Conservation (phyloP, 148 eudicot genomes). For the Simmondsia chinensis region DNA sequence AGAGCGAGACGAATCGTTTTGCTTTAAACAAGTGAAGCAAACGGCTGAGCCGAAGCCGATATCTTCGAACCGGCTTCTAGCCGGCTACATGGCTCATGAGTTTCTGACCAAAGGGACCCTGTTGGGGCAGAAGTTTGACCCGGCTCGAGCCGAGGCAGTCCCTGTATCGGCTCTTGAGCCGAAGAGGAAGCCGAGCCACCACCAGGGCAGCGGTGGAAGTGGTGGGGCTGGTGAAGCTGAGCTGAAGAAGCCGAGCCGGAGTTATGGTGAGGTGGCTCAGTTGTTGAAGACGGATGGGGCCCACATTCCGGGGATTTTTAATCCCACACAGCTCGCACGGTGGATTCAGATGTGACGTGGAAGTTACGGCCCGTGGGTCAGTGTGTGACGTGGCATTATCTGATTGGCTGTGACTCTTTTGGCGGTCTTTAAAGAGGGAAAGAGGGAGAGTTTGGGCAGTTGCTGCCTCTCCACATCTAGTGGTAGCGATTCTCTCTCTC, state of each 20-base stretch:
- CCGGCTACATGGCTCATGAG: constrained; percentile 79
- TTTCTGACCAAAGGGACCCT: constrained; percentile 58
- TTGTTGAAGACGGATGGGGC: constrained; percentile 45
- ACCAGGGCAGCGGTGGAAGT: background rate
- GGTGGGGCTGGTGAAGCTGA: constrained; percentile 9
- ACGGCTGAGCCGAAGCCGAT: constrained; percentile 17
- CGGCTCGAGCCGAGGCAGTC: constrained; percentile 40
- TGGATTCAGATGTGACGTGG: constrained; percentile 61
- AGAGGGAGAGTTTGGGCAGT: too few relatives aligned
- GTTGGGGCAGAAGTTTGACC: constrained; percentile 56
- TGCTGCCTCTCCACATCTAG: too few relatives aligned
- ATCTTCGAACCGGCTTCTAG: constrained; percentile 43
- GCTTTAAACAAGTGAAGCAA: background rate
- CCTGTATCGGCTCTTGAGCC: constrained; percentile 22
- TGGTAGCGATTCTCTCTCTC: too few relatives aligned
- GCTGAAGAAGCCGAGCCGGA: constrained; percentile 19
- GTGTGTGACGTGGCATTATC: too few relatives aligned
- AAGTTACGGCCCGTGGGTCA: too few relatives aligned
- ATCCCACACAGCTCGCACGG: constrained; percentile 57
- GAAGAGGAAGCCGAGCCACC: constrained; percentile 15
- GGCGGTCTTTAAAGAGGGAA: too few relatives aligned
- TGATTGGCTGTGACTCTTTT: too few relatives aligned
- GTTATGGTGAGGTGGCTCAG: constrained; percentile 51
- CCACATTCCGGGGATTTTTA: constrained; percentile 54
- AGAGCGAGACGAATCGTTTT: constrained; percentile 45